Base-by-base conservation (phyloP, 257 asterid species). In the Linderniella brevidens region DNA sequence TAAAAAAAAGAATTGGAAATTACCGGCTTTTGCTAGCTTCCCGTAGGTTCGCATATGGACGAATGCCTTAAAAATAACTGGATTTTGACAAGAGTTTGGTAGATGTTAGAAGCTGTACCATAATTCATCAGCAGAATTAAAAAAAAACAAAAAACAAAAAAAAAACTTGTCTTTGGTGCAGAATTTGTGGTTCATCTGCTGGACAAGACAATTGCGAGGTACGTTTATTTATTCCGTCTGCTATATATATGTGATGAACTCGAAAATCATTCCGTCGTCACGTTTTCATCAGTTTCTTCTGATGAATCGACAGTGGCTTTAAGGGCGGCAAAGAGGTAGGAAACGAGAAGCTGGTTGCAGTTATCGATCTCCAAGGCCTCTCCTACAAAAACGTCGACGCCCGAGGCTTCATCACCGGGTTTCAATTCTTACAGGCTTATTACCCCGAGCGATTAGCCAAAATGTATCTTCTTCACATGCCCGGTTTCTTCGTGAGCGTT, bases 151-250 rank as follows among this genome's bases (percentile, higher is more conserved):
- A n/a, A n/a, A n/a, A n/a, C n/a, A n/a, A n/a, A 6, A 25, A 48
- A 41, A n/a, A 11, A 14, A 36, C 8, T 9, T 64, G 29, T 46
- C 50, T 46, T n/a, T 15, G 49, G 25, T 72, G 80, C 96, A 86
- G 94, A 70, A 69, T 79, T 61, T 48, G 92, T 79, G 73, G 72
- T 75, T 67, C 75, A 82, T 67, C 4, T 79, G 46, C 79, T 86
- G 46, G 96, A 86, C 76, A 86, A 81, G 55, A 58, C 82, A 18
- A 66, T 86, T 52, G 92, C 92, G 46, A 78, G 92, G 94, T 85
- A 77, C 16, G 20, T 19, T 46, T 13, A 53, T 49, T 48, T 40
- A 46, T 46, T 25, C 4, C 6, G 32, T 25, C 4, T 6, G 32
- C 32, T 25, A 25, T 25, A 6, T 6, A n/a, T 51, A 11, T 12